A percentile compares a stretch with the other conserved stretches of the same genome.
Conservation (phyloP, 495 filamentous ascomycete genomes). For the Hyphodiscus hymeniophilus region DNA sequence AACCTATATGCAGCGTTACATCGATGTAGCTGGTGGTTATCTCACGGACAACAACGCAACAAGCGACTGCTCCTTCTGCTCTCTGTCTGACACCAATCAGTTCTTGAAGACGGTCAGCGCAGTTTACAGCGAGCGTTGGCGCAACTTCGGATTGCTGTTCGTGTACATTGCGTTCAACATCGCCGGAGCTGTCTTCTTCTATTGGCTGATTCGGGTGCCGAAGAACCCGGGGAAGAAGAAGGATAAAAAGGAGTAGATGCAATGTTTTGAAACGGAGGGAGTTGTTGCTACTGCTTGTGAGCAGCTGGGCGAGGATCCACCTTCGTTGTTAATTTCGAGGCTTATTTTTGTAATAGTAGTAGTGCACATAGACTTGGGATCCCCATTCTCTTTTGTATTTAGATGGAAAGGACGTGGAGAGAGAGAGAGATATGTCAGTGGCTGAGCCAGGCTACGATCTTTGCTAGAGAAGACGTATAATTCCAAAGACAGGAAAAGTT, state of each 20-base stretch:
- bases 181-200: slow-evolving; percentile 59
- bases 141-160: slow-evolving; percentile 35
- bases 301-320: too few species aligned
- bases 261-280: too few species aligned
- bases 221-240: slow-evolving; percentile 45
- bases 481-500: too few species aligned
- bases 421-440: too few species aligned
- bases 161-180: slow-evolving; percentile 74
- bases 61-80: slow-evolving; percentile 52
- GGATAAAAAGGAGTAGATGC: slow-evolving; percentile 9
- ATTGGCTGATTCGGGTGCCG: slow-evolving; percentile 73
- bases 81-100: slow-evolving; percentile 48
- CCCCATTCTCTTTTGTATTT: too few species aligned
- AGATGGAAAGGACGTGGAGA: too few species aligned
- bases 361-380: too few species aligned
- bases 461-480: too few species aligned
- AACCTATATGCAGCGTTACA: slow-evolving; percentile 48
- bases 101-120: slow-evolving; percentile 46
- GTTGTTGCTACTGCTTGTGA: too few species aligned
- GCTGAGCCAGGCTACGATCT: too few species aligned
- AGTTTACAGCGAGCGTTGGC: slow-evolving; percentile 34
- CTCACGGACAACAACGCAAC: slow-evolving; percentile 42
- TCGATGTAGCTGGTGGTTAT: slow-evolving; percentile 37
- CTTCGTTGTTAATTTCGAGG: too few species aligned
- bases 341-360: too few species aligned